Conservation (phyloP, 2,329 filamentous ascomycete species). For the Fusarium setosum region DNA sequence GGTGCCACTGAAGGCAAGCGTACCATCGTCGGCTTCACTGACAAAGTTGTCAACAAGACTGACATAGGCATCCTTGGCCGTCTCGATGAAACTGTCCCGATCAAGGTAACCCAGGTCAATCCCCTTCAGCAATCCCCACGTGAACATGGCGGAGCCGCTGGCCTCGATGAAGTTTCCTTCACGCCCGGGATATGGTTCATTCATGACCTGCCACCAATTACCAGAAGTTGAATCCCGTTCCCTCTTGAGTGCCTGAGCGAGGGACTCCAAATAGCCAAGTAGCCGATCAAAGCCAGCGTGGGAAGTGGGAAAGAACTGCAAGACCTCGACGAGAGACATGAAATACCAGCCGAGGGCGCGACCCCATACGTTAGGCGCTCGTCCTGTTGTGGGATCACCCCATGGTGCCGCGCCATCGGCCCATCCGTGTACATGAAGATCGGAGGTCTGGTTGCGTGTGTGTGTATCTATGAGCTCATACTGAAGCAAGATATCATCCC, state of each 20-base stretch:
- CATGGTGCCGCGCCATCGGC: slow-evolving; percentile 59
- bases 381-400: slow-evolving; percentile 60
- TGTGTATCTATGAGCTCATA: slow-evolving; percentile 56
- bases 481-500: slow-evolving; percentile 56
- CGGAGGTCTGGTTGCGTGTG: slow-evolving; percentile 50
- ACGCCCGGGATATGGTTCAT: slow-evolving; percentile 55
- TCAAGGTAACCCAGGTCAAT: slow-evolving; percentile 34
- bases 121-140: slow-evolving; percentile 60
- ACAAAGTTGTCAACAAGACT: slow-evolving; percentile 57
- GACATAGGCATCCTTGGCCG: slow-evolving; percentile 20
- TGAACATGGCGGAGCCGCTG: slow-evolving; percentile 67
- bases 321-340: slow-evolving; percentile 59
- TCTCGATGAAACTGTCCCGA: slow-evolving; percentile 7
- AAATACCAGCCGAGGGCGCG: slow-evolving; percentile 63
- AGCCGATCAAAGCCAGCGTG: slow-evolving; percentile 49
- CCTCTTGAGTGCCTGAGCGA: slow-evolving; percentile 53
- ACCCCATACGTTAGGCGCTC: slow-evolving; percentile 62
- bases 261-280: slow-evolving; percentile 49
- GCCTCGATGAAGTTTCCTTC: slow-evolving; percentile 69
- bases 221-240: slow-evolving; percentile 54
- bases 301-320: slow-evolving; percentile 54
- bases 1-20: slow-evolving; percentile 59
- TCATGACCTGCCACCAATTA: slow-evolving; percentile 70
- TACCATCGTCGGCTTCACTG: slow-evolving; percentile 54
- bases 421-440: slow-evolving; percentile 64